Conservation (phyloP, 345 rosid species). For the Carallia brachiata region DNA sequence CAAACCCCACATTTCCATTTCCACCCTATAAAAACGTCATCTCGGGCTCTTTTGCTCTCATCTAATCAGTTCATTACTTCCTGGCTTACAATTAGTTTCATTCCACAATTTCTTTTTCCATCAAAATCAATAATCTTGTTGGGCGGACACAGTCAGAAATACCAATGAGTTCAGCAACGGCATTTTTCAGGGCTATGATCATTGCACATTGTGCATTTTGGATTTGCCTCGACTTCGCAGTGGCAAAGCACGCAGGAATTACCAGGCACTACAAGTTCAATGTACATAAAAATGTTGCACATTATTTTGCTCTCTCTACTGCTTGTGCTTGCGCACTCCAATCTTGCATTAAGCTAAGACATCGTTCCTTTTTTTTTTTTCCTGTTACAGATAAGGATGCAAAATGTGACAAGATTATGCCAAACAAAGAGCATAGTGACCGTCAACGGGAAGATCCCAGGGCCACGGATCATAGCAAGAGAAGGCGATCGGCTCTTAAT, state of each 20-base stretch:
- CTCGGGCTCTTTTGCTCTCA: constrained; percentile 11
- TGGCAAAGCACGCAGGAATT: constrained; percentile 42
- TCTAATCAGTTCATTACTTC: constrained; percentile 3
- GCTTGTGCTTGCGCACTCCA: neutral
- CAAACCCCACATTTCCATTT: constrained; percentile 10
- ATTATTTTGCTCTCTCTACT: neutral
- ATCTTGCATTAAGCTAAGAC: neutral
- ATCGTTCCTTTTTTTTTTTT: neutral
- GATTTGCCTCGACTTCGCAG: constrained; percentile 17
- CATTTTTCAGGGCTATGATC: constrained; percentile 5
- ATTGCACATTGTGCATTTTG: constrained; percentile 23
- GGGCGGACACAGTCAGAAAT: no score
- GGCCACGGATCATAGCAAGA: constrained; percentile 63
- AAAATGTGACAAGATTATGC: constrained; percentile 63
- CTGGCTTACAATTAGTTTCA: neutral
- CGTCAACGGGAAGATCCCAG: constrained; percentile 67
- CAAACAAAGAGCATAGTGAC: constrained; percentile 69
- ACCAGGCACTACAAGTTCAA: constrained; percentile 50
- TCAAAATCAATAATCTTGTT: neutral
- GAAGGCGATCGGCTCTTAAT: constrained; percentile 70
- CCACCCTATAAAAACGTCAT: constrained; percentile 23
- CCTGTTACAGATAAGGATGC: constrained; percentile 44
- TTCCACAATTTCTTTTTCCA: neutral
- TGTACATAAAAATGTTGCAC: constrained; percentile 19
- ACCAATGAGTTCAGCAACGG: constrained; percentile 23